Base-by-base conservation (phyloP, 2,329 filamentous ascomycete species). In the Paraphoma chrysanthemicola region DNA sequence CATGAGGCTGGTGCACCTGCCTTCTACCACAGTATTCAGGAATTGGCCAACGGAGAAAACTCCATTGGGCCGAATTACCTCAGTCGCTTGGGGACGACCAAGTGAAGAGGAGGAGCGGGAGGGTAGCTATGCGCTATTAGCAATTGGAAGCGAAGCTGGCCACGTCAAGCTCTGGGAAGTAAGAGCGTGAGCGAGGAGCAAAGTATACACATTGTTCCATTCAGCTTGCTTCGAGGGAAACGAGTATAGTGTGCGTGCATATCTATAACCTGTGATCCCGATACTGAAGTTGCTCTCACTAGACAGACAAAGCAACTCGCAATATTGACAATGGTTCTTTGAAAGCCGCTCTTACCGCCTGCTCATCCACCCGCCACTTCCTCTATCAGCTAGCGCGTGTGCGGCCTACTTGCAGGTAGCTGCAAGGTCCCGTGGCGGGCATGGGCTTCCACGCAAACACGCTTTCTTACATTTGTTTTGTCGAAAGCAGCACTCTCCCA, bases 41-140 rank as follows among this genome's bases (percentile, higher is more conserved):
- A 99, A 99, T 78, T 99, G 95, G 95, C 95, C 95, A 23, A 99
- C 94, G 51, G 86, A 88, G 62, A 89, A 90, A 74, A 99, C 95
- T 54, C 93, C 93, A 0, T 78, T 99, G 59, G 95, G 95, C 0
- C 85, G 92, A 56, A 88, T 98, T 63, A 91, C 91, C 2, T 73
- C 79, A 10, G 71, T 85, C 62, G 79, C 82, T 16, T 82, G 80
- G 68, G 79, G 76, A 2, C 73, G 70, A 16, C 80, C 79, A 3
- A 67, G 70, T 10, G 74, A 78, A 44, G 81, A 82, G 44, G 79
- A 86, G 14, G 85, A 83, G 64, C 70, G 93, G 36, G 93, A 90
- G 80, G 92, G 78, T 6, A 71, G 71, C 51, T 51, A 71, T 28
- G 72, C 71, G 8, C 66, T 93, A 68, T 75, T 99, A 63, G 92